Percentiles rank a stretch among this genome's conserved stretches.
Evolutionary conservation across 1,139 yeast genomes (phyloP).

Genomic region (Pichia cactophila): DNA sequence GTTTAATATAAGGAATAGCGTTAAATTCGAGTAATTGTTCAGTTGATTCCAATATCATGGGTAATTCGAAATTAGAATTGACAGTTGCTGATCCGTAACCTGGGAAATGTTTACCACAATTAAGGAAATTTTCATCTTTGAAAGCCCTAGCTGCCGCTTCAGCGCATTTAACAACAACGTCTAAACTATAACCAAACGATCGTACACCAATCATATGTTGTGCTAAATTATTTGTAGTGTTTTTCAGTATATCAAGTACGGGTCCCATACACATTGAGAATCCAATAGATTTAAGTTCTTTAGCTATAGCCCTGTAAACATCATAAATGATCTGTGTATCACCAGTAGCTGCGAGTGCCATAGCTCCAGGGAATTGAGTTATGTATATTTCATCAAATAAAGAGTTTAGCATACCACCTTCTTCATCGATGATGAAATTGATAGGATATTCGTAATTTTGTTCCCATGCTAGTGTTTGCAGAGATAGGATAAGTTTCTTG

Average conservation of each 20-base stretch:
- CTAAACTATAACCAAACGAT: constrained; percentile 58
- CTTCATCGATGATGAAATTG: constrained; percentile 38
- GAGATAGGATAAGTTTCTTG: constrained; percentile 42
- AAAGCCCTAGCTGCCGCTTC: constrained; percentile 51
- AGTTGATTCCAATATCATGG: constrained; percentile 52
- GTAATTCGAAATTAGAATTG: constrained; percentile 51
- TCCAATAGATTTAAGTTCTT: constrained; percentile 49
- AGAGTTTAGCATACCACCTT: constrained; percentile 49
- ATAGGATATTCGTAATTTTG: constrained; percentile 51
- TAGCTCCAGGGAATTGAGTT: constrained; percentile 60
- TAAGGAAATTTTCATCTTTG: constrained; percentile 47
- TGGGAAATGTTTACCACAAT: constrained; percentile 64
- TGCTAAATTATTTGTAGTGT: constrained; percentile 40
- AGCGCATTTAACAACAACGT: constrained; percentile 51
- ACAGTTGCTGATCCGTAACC: constrained; percentile 63
- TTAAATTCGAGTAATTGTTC: constrained; percentile 49
- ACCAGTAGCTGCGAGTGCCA: constrained; percentile 58
- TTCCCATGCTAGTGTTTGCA: constrained; percentile 49
- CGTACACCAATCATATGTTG: constrained; percentile 52
- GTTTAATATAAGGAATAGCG: constrained; percentile 45
- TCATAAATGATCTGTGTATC: constrained; percentile 46
- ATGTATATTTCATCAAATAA: constrained; percentile 46
- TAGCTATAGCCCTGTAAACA: constrained; percentile 49
- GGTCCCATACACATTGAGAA: constrained; percentile 57
- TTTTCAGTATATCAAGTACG: constrained; percentile 56